Percentiles rank a stretch among this genome's conserved stretches.
Evolutionary conservation across 1,139 yeast genomes (phyloP).

Genomic region (Lodderomyces theae): DNA sequence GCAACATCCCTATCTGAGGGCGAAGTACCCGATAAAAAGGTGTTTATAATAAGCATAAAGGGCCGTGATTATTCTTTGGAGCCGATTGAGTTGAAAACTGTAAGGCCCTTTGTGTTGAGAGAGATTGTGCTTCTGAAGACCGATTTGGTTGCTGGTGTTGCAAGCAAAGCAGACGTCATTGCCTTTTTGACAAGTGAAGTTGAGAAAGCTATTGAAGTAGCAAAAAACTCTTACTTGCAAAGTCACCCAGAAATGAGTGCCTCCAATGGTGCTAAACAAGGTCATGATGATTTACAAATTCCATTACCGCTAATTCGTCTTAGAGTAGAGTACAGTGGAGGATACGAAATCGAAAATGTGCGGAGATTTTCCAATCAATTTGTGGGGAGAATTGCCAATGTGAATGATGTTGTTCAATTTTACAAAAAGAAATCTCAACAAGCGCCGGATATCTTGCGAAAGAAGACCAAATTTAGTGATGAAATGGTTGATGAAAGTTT

Average conservation of each 20-base stretch:
- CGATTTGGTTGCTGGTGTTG: conserved; percentile 60
- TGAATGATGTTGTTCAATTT: conserved; percentile 77
- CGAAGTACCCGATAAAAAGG: conserved; percentile 73
- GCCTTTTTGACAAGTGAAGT: conserved; percentile 61
- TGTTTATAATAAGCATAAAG: conserved; percentile 64
- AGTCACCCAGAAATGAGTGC: conserved; percentile 29
- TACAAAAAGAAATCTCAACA: conserved; percentile 43
- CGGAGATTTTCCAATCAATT: conserved; percentile 85
- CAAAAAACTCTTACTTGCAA: conserved; percentile 49
- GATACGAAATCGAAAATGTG: conserved; percentile 88
- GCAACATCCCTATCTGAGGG: conserved; percentile 90
- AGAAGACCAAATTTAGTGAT: conserved; percentile 24
- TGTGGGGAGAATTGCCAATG: conserved; percentile 88
- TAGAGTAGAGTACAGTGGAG: conserved; percentile 86
- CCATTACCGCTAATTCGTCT: conserved; percentile 82
- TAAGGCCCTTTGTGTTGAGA: conserved; percentile 78
- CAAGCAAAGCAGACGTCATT: conserved; percentile 61
- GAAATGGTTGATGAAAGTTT: conserved; percentile 21
- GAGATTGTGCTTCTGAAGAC: conserved; percentile 57
- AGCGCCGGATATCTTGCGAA: conserved; percentile 10
- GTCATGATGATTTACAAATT: conserved; percentile 9
- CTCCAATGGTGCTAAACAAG: neutral
- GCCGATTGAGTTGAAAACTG: conserved; percentile 65
- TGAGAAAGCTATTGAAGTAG: conserved; percentile 61
- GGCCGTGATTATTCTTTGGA: conserved; percentile 61